Percentiles rank a stretch among this genome's conserved stretches.
These are phyloP conservation scores for Globisporangium abappressorium DNA, from an alignment of 352 stramenopile genomes.

Conservation along the genomic window DNA sequence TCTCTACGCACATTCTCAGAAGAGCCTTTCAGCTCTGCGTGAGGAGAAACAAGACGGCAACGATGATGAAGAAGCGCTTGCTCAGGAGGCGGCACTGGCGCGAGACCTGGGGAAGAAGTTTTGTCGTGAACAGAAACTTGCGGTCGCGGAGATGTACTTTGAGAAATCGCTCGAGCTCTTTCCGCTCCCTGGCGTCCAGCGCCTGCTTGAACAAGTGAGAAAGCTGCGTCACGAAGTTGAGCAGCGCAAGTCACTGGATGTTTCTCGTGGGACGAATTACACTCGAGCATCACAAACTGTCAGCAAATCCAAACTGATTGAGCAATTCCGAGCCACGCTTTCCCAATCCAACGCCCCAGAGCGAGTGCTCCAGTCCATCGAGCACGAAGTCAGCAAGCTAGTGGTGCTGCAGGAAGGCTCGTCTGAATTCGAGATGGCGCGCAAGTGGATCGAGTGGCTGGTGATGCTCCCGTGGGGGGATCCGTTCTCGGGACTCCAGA, in stretches of 20 bases:
- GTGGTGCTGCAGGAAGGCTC: constrained; percentile 24
- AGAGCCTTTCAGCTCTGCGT: background rate
- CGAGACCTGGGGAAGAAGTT: constrained; percentile 65
- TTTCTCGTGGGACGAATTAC: background rate
- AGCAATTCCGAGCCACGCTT: constrained; percentile 26
- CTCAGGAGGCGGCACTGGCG: constrained; percentile 56
- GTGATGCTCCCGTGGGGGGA: constrained; percentile 50
- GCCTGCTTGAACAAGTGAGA: constrained; percentile 35
- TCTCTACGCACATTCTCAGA: background rate
- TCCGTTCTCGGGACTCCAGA: constrained; percentile 21
- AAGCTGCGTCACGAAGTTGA: constrained; percentile 16
- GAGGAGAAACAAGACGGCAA: background rate
- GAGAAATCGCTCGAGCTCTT: constrained; percentile 53
- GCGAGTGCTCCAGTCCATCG: constrained; percentile 29
- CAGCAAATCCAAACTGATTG: constrained; percentile 16
- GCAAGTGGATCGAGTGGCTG: constrained; percentile 65
- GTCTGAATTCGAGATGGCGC: constrained; percentile 28
- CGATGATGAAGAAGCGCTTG: constrained; percentile 29
- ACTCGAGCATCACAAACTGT: background rate
- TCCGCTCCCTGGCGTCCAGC: constrained; percentile 47
- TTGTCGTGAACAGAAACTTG: constrained; percentile 39
- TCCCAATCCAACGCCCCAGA: constrained; percentile 19
- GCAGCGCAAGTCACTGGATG: background rate
- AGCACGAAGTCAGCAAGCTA: constrained; percentile 51
- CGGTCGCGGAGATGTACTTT: constrained; percentile 57